Conservation (phyloP, 208 protist genomes). For the Trypanosoma platydactyli region DNA sequence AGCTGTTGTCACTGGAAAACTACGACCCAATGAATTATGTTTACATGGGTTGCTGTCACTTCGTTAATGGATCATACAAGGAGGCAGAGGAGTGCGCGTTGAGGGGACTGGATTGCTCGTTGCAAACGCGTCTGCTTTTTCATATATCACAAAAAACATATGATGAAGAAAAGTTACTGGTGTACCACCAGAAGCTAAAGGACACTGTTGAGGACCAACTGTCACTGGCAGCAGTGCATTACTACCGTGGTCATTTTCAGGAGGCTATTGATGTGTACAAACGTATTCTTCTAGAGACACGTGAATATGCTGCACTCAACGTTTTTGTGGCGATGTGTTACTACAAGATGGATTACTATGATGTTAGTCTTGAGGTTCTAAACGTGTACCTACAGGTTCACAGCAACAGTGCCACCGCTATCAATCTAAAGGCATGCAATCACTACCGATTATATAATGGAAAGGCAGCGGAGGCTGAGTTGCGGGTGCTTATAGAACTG, state of each 20-base stretch:
- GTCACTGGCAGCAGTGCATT: constrained; percentile 94
- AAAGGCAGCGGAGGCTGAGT: constrained; percentile 90
- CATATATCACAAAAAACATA: constrained; percentile 93
- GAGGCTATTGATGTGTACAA: constrained; percentile 98
- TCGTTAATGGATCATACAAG: constrained; percentile 79
- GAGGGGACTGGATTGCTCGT: constrained; percentile 65
- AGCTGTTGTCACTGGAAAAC: constrained; percentile 65
- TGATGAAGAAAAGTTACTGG: constrained; percentile 93
- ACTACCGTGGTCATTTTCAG: constrained; percentile 94
- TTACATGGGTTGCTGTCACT: constrained; percentile 85
- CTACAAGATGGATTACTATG: constrained; percentile 98
- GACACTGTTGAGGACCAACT: constrained; percentile 92
- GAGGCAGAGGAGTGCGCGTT: constrained; percentile 91
- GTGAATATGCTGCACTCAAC: constrained; percentile 93
- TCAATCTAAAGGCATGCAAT: constrained; percentile 98
- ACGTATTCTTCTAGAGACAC: constrained; percentile 93
- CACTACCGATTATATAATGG: constrained; percentile 95
- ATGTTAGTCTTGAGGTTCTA: constrained; percentile 92
- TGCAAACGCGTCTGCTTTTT: constrained; percentile 95
- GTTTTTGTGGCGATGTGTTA: constrained; percentile 98
- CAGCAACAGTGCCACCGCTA: constrained; percentile 92
- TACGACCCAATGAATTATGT: constrained; percentile 72
- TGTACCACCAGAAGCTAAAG: constrained; percentile 92
- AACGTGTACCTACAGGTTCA: constrained; percentile 91
- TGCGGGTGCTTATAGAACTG: constrained; percentile 90